These are phyloP conservation scores for Apiotrichum domesticum DNA, from an alignment of 1,284 basidiomycete species.

Conservation along the genomic window DNA sequence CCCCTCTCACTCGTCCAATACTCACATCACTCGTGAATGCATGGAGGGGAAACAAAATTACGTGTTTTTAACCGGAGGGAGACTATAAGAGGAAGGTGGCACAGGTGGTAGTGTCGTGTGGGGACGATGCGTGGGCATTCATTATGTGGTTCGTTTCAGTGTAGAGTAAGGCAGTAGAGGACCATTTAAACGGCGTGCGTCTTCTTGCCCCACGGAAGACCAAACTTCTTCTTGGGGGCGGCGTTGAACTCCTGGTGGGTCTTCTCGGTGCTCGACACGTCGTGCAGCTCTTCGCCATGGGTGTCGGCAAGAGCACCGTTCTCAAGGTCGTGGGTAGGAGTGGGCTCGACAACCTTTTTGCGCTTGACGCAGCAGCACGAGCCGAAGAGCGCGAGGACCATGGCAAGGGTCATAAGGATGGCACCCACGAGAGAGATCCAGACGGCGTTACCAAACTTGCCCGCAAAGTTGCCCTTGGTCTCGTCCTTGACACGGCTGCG, in stretches of 20 bases:
- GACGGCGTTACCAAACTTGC: slow-evolving; percentile 5
- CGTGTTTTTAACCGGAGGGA: not conserved
- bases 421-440: slow-evolving; percentile 10
- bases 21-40: not conserved
- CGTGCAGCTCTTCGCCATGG: not conserved
- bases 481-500: slow-evolving; percentile 3
- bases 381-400: slow-evolving; percentile 8
- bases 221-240: not conserved
- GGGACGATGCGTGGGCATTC: too few relatives aligned
- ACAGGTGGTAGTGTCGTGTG: not conserved
- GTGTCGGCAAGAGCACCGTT: not conserved
- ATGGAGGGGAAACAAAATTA: not conserved
- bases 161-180: not conserved
- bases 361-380: slow-evolving; percentile 11
- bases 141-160: too few relatives aligned
- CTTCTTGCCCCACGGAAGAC: slow-evolving; percentile 1
- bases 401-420: slow-evolving; percentile 8
- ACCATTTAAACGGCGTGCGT: not conserved
- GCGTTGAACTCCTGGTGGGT: not conserved
- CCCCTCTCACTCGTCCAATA: too few relatives aligned
- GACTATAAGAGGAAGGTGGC: not conserved
- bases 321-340: slow-evolving; percentile 4
- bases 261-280: not conserved
- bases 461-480: slow-evolving; percentile 3
- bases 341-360: not conserved